These are phyloP conservation scores for Scheffersomyces cryptocercus DNA, from an alignment of 1,139 yeast genomes.

Conservation along the genomic window DNA sequence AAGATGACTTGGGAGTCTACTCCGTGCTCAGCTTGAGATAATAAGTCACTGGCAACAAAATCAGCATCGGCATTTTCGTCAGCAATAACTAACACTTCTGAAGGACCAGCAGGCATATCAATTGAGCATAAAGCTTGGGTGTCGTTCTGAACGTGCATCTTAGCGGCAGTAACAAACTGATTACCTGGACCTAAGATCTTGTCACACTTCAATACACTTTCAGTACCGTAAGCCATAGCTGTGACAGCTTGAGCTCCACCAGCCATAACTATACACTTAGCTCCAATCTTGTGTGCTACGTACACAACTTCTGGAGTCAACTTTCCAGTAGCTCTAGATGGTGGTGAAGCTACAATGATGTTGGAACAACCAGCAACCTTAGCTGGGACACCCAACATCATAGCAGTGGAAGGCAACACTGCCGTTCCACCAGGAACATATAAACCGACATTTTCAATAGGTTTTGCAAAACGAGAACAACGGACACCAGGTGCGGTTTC, in stretches of 20 bases:
- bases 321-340: constrained; percentile 85
- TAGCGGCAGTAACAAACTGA: constrained; percentile 98
- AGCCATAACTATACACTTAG: constrained; percentile 84
- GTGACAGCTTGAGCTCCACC: constrained; percentile 99
- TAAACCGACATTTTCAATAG: constrained; percentile 91
- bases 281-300: constrained; percentile 95
- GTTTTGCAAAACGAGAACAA: constrained; percentile 93
- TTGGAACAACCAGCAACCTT: constrained; percentile 96
- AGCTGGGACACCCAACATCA: constrained; percentile 99
- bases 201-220: constrained; percentile 87
- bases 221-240: constrained; percentile 98
- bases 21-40: constrained; percentile 99
- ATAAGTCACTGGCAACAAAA: constrained; percentile 90
- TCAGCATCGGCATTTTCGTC: constrained; percentile 88
- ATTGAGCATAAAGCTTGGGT: constrained; percentile 93
- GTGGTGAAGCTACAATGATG: constrained; percentile 96
- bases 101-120: constrained; percentile 99
- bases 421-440: constrained; percentile 99
- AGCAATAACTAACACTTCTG: constrained; percentile 93
- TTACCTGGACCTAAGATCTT: constrained; percentile 98
- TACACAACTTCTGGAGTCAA: constrained; percentile 97
- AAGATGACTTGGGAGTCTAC: constrained; percentile 95
- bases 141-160: constrained; percentile 95
- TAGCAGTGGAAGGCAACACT: constrained; percentile 93
- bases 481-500: constrained; percentile 93